Base-by-base conservation (phyloP, 1,284 basidiomycete genomes). In the Testicularia cyperi region DNA sequence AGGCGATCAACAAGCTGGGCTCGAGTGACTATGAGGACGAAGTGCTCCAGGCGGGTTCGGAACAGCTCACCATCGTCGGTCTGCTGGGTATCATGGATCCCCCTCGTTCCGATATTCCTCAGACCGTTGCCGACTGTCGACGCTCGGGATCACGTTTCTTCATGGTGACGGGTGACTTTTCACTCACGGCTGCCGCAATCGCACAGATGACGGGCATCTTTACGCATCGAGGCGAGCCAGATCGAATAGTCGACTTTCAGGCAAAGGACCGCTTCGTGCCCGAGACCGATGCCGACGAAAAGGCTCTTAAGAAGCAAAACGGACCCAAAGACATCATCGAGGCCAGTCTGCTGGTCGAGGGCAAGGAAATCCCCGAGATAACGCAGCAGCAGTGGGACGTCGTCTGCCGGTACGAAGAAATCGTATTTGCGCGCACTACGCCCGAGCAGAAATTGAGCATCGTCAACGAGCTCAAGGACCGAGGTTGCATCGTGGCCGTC, bases 371-470 rank as follows among this genome's bases (percentile, higher is more conserved):
- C 25, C 45, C 47, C 15, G 39, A 34, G 20, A 47, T 67, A 16
- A 42, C 38, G 3, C 32, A 64, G 44, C 34, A 53, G 14, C 43
- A 58, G 16, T 84, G 83, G 83, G 78, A 82, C 33, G 74, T 77
- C 41, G 78, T 82, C 16, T 81, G 80, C 33, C 69, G 80, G 38
- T 87, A 84, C 71, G 79, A 82, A 22, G 86, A 87, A 70, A 81
- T 87, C 44, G 85, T 87, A 7, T 88, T 88, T 53, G 84, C 86
- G 1, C 81, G 86, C 23, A 87, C 85, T 2, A 85, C 84, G 0
- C 86, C 86, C 0, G 84, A 87, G 69, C 75, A 77, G 51, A 88
- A 88, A 73, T 78, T 88, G 13, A 79, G 80, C 25, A 87, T 88
- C 49, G 86, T 87, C 47, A 82, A 82, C 44, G 80, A 82, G 35